These are phyloP conservation scores for Fusarium brevicatenulatum DNA, from an alignment of 2,329 filamentous ascomycete species.

Conservation along the genomic window DNA sequence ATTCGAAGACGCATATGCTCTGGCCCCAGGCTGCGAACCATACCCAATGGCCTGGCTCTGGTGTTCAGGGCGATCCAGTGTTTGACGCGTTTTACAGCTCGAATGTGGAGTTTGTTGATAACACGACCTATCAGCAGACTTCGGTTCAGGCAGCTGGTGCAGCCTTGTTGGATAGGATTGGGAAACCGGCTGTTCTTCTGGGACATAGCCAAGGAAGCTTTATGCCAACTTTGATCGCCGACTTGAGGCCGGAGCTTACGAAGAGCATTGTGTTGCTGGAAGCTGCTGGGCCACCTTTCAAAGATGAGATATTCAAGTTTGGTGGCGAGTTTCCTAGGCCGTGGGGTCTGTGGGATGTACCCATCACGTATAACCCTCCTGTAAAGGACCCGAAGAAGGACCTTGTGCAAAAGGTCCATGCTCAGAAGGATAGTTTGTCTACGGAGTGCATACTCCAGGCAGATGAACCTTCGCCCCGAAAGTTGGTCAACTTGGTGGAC, in stretches of 20 bases:
- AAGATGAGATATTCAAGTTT: slow-evolving; percentile 53
- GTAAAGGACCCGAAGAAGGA: slow-evolving; percentile 32
- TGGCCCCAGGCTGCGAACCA: slow-evolving; percentile 39
- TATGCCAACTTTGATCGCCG: slow-evolving; percentile 46
- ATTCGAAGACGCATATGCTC: slow-evolving; percentile 26
- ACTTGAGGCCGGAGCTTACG: slow-evolving; percentile 52
- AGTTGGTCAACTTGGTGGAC: slow-evolving; percentile 49
- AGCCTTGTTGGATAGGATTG: slow-evolving; percentile 56
- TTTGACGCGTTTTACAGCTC: slow-evolving; percentile 41
- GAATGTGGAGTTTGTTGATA: slow-evolving; percentile 38
- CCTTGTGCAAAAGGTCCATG: slow-evolving; percentile 21
- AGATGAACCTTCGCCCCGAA: slow-evolving; percentile 14
- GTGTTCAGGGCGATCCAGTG: slow-evolving; percentile 22
- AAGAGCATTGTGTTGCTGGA: slow-evolving; percentile 57
- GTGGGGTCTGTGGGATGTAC: slow-evolving; percentile 61
- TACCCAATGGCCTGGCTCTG: slow-evolving; percentile 40
- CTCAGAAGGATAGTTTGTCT: background rate
- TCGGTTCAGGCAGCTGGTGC: slow-evolving; percentile 46
- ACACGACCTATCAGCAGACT: slow-evolving; percentile 32
- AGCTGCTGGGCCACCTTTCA: slow-evolving; percentile 59
- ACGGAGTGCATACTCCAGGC: slow-evolving; percentile 35
- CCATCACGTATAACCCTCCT: slow-evolving; percentile 58
- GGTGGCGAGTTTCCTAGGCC: slow-evolving; percentile 47
- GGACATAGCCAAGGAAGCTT: slow-evolving; percentile 60
- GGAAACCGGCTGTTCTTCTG: slow-evolving; percentile 52